These are phyloP conservation scores for Taiwanofungus camphoratus DNA, from an alignment of 1,284 basidiomycete species.

Conservation along the genomic window DNA sequence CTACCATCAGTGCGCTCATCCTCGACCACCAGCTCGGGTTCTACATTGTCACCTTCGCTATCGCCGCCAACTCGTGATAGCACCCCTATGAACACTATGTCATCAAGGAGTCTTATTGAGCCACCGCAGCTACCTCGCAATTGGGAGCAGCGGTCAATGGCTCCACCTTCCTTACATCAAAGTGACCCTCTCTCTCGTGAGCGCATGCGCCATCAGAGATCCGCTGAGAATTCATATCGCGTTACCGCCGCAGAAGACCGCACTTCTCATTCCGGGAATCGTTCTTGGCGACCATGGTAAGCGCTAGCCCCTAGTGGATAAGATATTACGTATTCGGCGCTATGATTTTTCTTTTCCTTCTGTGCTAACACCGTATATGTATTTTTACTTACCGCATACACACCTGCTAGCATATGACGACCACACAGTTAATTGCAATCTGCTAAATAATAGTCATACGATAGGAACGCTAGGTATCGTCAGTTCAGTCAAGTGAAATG, in stretches of 20 bases:
- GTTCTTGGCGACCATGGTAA: constrained; percentile 11
- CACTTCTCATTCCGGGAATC: not conserved
- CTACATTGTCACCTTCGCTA: constrained; percentile 9
- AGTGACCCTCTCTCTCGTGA: not conserved
- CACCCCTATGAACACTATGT: no score
- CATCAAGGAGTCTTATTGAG: no score
- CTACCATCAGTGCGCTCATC: constrained; percentile 11
- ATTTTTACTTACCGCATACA: no score
- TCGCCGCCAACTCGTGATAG: not conserved
- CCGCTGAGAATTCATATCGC: constrained; percentile 1
- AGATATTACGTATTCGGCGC: no score
- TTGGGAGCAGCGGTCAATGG: constrained; percentile 3
- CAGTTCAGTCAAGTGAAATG: no score
- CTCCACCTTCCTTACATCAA: constrained; percentile 3
- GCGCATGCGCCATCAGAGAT: not conserved
- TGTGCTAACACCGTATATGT: no score
- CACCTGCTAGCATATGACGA: no score
- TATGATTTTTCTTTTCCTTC: no score
- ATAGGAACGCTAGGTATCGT: no score
- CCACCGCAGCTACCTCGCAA: no score
- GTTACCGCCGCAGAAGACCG: constrained; percentile 2
- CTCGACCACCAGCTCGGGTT: constrained; percentile 12
- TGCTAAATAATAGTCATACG: no score
- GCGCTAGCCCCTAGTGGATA: not conserved
- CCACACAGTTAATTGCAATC: no score